Percentiles rank a stretch among this genome's conserved stretches.
phyloP scores from a whole-genome alignment of 2,329 filamentous ascomycete species.

The Cladorrhinum sp. region DNA sequence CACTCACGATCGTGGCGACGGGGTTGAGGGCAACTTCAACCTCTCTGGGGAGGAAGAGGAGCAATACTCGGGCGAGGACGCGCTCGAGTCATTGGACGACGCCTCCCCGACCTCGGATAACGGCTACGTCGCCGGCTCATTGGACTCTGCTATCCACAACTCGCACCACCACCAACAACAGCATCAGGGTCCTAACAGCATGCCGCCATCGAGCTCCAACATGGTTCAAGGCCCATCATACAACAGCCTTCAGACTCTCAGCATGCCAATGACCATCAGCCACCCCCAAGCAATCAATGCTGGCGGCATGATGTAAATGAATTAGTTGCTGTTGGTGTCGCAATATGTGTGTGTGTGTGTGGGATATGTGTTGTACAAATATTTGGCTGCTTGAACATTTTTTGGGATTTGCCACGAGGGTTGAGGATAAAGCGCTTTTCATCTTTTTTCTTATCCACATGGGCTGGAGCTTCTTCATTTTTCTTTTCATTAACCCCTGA shows the following conservation, averaged over 20 bases:
- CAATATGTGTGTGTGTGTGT: neutral
- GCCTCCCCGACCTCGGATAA: conserved; percentile 70
- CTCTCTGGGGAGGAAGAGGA: conserved; percentile 83
- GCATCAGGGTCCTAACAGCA: conserved; percentile 29
- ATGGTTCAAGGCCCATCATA: conserved; percentile 40
- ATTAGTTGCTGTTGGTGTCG: neutral
- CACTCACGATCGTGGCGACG: conserved; percentile 63
- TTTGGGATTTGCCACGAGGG: conserved; percentile 7
- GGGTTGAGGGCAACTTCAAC: conserved; percentile 55
- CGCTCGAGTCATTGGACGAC: conserved; percentile 76
- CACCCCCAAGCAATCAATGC: conserved; percentile 43
- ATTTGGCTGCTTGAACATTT: conserved; percentile 3
- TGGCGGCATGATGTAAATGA: conserved; percentile 41
- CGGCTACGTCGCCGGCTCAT: conserved; percentile 55
- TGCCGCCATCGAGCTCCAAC: conserved; percentile 30
- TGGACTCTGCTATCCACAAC: conserved; percentile 44
- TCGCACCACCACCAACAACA: neutral
- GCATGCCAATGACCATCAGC: conserved; percentile 64
- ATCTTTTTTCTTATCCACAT: conserved; percentile 3
- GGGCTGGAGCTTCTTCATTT: conserved; percentile 9
- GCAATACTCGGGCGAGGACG: conserved; percentile 77
- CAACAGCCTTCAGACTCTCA: conserved; percentile 59
- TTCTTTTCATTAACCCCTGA: neutral
- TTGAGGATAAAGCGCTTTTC: conserved; percentile 4
- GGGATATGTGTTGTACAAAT: conserved; percentile 14